Percentiles rank a stretch among this genome's conserved stretches.
Conservation (phyloP, 1,284 basidiomycete species). For the Leccinum cinnamomeum region DNA sequence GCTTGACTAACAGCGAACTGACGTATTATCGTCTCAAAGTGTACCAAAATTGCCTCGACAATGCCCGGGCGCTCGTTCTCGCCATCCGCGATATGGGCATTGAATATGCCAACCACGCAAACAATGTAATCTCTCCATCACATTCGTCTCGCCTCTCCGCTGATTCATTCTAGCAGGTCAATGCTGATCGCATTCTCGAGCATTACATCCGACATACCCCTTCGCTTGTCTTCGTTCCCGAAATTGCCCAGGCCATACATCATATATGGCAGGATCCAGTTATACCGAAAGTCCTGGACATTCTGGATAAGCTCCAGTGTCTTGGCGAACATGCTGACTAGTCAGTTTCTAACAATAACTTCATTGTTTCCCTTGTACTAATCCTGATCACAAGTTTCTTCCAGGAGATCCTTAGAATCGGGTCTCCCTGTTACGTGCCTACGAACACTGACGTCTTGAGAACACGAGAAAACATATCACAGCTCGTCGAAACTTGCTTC, state of each 20-base stretch:
- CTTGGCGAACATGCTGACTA: slow-evolving; percentile 3
- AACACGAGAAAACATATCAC: neutral
- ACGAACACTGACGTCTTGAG: slow-evolving; percentile 2
- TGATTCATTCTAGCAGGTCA: neutral
- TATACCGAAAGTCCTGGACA: slow-evolving; percentile 1
- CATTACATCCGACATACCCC: neutral
- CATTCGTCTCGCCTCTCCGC: neutral
- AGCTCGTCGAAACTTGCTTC: slow-evolving; percentile 1
- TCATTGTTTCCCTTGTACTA: neutral
- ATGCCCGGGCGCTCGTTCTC: slow-evolving; percentile 3
- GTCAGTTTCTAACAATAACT: slow-evolving; percentile 1
- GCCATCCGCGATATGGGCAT: slow-evolving; percentile 1
- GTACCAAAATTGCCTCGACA: slow-evolving; percentile 1
- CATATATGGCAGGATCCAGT: slow-evolving; percentile 6
- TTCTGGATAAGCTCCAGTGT: neutral
- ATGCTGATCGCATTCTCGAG: neutral
- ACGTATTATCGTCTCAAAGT: neutral
- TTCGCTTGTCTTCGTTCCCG: neutral
- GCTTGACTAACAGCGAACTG: slow-evolving; percentile 5
- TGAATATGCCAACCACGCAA: neutral
- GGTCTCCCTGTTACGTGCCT: slow-evolving; percentile 5
- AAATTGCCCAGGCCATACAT: slow-evolving; percentile 6
- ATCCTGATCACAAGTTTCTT: neutral
- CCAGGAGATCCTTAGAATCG: slow-evolving; percentile 2
- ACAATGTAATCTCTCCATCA: slow-evolving; percentile 1